Percentiles rank a stretch among this genome's conserved stretches.
These are phyloP conservation scores for Umbelopsis sp. DNA, from an alignment of 371 early-diverging fungal species.

Conservation along the genomic window DNA sequence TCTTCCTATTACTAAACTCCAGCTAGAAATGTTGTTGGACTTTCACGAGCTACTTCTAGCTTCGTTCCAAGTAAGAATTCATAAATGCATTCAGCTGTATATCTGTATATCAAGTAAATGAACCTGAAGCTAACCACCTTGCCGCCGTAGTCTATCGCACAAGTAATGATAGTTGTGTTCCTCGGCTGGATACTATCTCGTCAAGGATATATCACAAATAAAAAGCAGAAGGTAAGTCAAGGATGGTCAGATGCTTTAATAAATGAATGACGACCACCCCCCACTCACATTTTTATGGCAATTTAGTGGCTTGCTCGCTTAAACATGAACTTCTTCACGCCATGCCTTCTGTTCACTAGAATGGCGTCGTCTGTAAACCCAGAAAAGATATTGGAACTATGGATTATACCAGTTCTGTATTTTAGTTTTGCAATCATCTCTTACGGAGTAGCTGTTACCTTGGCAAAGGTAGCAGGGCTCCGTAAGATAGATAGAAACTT, in stretches of 20 bases:
- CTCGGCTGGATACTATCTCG: slow-evolving; percentile 51
- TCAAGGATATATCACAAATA: slow-evolving; percentile 46
- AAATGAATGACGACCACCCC: background rate
- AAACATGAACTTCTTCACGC: slow-evolving; percentile 76
- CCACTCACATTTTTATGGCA: background rate
- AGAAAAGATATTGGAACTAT: slow-evolving; percentile 61
- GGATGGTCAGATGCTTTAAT: background rate
- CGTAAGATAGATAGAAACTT: slow-evolving; percentile 60
- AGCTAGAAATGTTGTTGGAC: background rate
- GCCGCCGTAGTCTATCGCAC: slow-evolving; percentile 50
- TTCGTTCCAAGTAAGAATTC: background rate
- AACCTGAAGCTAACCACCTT: no score
- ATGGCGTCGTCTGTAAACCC: slow-evolving; percentile 67
- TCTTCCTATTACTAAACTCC: background rate
- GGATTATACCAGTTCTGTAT: slow-evolving; percentile 77
- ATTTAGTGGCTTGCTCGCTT: slow-evolving; percentile 68
- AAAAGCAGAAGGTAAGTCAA: slow-evolving; percentile 55
- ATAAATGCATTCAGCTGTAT: background rate
- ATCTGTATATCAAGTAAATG: background rate
- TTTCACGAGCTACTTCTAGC: background rate
- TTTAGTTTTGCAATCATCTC: slow-evolving; percentile 44
- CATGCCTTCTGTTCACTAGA: slow-evolving; percentile 76
- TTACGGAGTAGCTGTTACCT: slow-evolving; percentile 33
- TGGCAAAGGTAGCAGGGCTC: slow-evolving; percentile 54
- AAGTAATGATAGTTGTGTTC: slow-evolving; percentile 53